Conservation (phyloP, 148 eudicot species). For the Camellia japonica region DNA sequence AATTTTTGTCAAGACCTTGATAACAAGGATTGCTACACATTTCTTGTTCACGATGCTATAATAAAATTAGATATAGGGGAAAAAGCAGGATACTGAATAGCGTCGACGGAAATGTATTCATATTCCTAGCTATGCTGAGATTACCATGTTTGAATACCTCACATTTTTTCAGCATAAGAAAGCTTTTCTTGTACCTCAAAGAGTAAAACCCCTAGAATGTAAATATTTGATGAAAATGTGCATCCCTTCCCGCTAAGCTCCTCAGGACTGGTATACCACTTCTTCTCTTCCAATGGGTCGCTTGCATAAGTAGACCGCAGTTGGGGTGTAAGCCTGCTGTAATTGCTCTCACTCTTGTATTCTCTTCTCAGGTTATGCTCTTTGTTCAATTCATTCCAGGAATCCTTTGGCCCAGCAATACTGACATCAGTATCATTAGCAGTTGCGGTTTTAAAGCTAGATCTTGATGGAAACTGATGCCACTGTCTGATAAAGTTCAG, state of each 20-base stretch:
- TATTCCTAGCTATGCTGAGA: not conserved
- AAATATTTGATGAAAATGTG: conserved; percentile 72
- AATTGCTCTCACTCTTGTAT: conserved; percentile 30
- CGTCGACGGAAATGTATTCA: not conserved
- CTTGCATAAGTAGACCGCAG: conserved; percentile 28
- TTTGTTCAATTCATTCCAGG: conserved; percentile 19
- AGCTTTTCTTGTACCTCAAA: conserved; percentile 63
- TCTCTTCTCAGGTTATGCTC: conserved; percentile 21
- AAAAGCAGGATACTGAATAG: no score
- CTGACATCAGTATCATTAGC: conserved; percentile 23
- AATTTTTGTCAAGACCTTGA: no score
- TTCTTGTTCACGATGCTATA: no score
- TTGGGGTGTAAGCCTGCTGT: conserved; percentile 27
- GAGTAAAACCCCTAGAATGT: conserved; percentile 76
- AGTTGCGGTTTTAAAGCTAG: conserved; percentile 31
- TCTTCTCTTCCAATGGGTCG: conserved; percentile 53
- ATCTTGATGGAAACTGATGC: conserved; percentile 10
- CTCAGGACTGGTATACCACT: conserved; percentile 91
- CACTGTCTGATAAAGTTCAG: no score
- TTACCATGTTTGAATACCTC: no score
- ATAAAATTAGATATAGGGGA: no score
- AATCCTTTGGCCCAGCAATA: conserved; percentile 30
- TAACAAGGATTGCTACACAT: no score
- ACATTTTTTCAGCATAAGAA: not conserved
- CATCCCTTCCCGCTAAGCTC: conserved; percentile 11